Evolutionary conservation across 306 rosid species (phyloP), one percentile per base, ranked within the genome.

Genomic region (Fragaria vesca): DNA sequence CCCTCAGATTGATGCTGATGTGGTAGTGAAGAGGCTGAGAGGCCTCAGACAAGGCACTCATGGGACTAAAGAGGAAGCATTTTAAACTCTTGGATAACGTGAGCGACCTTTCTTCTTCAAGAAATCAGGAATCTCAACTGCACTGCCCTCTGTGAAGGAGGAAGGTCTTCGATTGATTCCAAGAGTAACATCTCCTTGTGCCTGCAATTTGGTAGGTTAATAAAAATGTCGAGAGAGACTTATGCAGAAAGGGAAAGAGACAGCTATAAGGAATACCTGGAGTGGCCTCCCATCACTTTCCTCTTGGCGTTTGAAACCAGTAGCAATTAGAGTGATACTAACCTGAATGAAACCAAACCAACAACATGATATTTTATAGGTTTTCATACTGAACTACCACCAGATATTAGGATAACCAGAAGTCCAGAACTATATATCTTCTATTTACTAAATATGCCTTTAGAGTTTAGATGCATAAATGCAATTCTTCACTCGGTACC

Each of bases 261-360:
- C 40, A 12, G 54, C 12, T 61, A 18, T 76, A 40, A 69, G 72
- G 58, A 57, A 78, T 88, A 92, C 99, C 93, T 89, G 97, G 65
- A 76, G 58, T 65, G 91, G 89, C 85, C 94, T 87, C 46, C 90
- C 96, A 72, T 91, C 97, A 76, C 82, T 88, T 81, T 95, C 97
- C 80, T 95, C 99, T 87, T 93, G 99, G 74, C 99, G 97, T 93
- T 93, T 95, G 89, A 95, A 93, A 81, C 99, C 99, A 42, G 99
- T 95, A 17, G 99, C 99, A 83, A 95, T 95, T 34, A 95, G 84
- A 69, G 99, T 95, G 74, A 95, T 95, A 81, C 99, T 95, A 40
- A 95, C 97, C 99, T 95, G 87, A 72, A 82, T 40, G 66, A 82
- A 78, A 79, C 70, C 81, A 82, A 79, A 16, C 75, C 77, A 58